These are phyloP conservation scores for Cercospora citrullina DNA, from an alignment of 2,329 filamentous ascomycete genomes.

Conservation along the genomic window DNA sequence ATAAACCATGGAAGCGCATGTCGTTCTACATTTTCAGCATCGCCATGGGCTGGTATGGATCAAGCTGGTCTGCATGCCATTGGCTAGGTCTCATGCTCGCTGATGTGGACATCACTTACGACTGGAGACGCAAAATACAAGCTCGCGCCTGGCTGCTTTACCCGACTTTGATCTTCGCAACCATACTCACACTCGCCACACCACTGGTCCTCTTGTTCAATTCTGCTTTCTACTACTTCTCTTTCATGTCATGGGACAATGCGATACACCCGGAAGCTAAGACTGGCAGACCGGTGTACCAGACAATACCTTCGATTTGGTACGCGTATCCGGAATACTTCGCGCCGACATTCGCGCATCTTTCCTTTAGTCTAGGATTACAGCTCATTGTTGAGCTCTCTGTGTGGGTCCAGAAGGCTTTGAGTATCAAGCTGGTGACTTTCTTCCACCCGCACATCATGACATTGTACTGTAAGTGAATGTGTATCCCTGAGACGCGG, in stretches of 20 bases:
- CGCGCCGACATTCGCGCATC: slow-evolving; percentile 46
- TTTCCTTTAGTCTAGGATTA: slow-evolving; percentile 43
- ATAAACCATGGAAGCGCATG: slow-evolving; percentile 50
- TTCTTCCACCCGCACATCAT: slow-evolving; percentile 52
- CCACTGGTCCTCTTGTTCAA: slow-evolving; percentile 44
- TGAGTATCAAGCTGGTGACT: slow-evolving; percentile 44
- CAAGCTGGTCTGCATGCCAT: slow-evolving; percentile 49
- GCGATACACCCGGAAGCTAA: slow-evolving; percentile 46
- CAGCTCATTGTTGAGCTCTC: slow-evolving; percentile 42
- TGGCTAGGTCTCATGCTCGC: slow-evolving; percentile 49
- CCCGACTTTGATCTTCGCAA: slow-evolving; percentile 40
- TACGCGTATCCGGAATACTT: slow-evolving; percentile 52
- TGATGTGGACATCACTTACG: slow-evolving; percentile 51
- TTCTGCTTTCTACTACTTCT: slow-evolving; percentile 40
- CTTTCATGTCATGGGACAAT: slow-evolving; percentile 45
- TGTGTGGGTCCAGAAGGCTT: slow-evolving; percentile 44
- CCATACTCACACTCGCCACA: slow-evolving; percentile 39
- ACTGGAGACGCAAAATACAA: slow-evolving; percentile 45
- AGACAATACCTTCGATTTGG: slow-evolving; percentile 45
- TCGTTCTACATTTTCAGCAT: slow-evolving; percentile 48
- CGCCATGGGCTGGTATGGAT: slow-evolving; percentile 49
- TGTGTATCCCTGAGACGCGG: neutral
- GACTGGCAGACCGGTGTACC: slow-evolving; percentile 47
- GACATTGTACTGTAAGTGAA: slow-evolving; percentile 46
- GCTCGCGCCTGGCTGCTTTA: slow-evolving; percentile 42